Evolutionary conservation across 2,329 filamentous ascomycete species (phyloP), one percentile per base, ranked within the genome.

Genomic region (Zarea fungicola): DNA sequence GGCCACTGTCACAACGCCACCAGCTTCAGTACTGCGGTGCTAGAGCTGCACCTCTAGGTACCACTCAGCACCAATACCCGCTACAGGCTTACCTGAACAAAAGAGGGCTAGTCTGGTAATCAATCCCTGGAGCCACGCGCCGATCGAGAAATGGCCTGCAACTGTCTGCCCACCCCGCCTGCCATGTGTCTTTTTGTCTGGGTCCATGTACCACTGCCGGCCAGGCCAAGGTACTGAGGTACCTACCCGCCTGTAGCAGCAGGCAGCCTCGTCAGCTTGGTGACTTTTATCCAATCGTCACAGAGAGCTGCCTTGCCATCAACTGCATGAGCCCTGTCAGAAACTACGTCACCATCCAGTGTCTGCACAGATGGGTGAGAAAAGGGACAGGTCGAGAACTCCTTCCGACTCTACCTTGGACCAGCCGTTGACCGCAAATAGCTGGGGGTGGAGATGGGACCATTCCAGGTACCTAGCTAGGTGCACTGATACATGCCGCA

Each of bases 391-490:
- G 22, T 36, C 7, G n/a, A 19, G 34, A 36, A 19, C 13, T 11
- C 34, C 34, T 36, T 8, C 11, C 32, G n/a, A 36, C 9, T 4
- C 6, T 16, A 36, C 11, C 6, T 10, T n/a, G n/a, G n/a, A 18
- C n/a, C 5, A 28, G 39, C n/a, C 29, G 19, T 42, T 42, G 39
- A 42, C 39, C 34, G 34, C 34, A 36, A 36, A 36, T 36, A 36
- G 39, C 39, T 29, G 18, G 19, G n/a, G 25, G 39, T 42, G 39
- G 39, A 42, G 25, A 36, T 39, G n/a, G 16, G 10, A 6, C n/a
- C 36, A 14, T 13, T 39, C 13, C 10, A 29, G n/a, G 42, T 14
- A 44, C 29, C 31, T 13, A 34, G 26, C 14, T 29, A n/a, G 10
- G 7, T 42, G 28, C 26, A 3, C 4, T 23, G 19, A 18, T 46